phyloP scores from a whole-genome alignment of 2,329 filamentous ascomycete species.

The Penicillium rolfsii region DNA sequence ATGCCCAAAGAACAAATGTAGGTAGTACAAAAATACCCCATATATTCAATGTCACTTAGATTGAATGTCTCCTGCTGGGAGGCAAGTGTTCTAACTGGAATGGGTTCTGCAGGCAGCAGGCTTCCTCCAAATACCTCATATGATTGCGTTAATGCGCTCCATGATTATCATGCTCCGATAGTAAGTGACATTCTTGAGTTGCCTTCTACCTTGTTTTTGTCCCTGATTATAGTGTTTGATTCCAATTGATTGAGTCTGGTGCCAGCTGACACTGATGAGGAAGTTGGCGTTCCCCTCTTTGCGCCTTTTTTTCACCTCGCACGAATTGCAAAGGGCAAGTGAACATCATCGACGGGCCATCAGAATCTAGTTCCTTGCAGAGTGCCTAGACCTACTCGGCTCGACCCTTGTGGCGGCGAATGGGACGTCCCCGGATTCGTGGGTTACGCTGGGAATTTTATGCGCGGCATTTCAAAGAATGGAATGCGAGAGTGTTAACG shows the following conservation, averaged over 20 bases:
- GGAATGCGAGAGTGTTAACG: constrained; percentile 12
- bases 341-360: background rate
- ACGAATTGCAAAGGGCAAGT: background rate
- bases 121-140: background rate
- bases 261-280: background rate
- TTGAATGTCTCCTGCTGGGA: too few relatives aligned
- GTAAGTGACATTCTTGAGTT: background rate
- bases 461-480: constrained; percentile 11
- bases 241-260: background rate
- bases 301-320: background rate
- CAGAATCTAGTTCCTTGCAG: constrained; percentile 11
- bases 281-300: background rate
- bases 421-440: background rate
- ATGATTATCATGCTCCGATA: background rate
- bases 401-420: constrained; percentile 13
- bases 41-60: background rate
- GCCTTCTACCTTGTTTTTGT: background rate
- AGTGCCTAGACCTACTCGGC: constrained; percentile 4
- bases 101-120: background rate
- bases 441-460: constrained; percentile 11
- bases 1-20: constrained; percentile 10
- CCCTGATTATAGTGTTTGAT: background rate
- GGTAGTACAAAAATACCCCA: background rate
- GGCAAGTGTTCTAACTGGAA: background rate
- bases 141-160: background rate